Conservation (phyloP, 768 basidiomycete species). For the Ephemerocybe angulata region DNA sequence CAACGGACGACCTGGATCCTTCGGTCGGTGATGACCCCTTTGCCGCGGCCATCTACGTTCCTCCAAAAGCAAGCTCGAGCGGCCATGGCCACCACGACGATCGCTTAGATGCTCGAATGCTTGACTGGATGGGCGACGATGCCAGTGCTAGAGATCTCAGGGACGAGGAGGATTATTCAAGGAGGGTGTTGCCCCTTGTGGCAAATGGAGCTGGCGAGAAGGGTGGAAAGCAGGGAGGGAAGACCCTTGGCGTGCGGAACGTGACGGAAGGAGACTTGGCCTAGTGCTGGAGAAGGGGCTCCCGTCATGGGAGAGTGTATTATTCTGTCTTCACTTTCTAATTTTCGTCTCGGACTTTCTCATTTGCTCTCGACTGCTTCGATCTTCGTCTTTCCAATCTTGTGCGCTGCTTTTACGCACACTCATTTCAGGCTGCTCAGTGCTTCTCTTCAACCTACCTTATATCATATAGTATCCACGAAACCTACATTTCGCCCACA, state of each 20-base stretch:
- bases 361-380: not conserved
- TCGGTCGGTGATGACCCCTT: not conserved
- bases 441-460: not conserved
- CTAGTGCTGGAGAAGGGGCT: not conserved
- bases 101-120: slow-evolving; percentile 23
- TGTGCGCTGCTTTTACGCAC: not conserved
- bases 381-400: not conserved
- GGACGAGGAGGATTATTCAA: slow-evolving; percentile 56
- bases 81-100: not conserved
- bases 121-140: slow-evolving; percentile 25
- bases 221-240: not conserved
- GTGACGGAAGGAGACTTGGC: not conserved
- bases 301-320: not conserved
- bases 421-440: not conserved
- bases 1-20: slow-evolving; percentile 2
- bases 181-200: slow-evolving; percentile 14
- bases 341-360: not conserved
- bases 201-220: not conserved
- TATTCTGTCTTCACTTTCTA: not conserved
- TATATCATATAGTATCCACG: not conserved
- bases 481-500: too few relatives aligned
- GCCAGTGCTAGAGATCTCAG: slow-evolving; percentile 30
- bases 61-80: slow-evolving; percentile 20
- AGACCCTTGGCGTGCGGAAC: not conserved
- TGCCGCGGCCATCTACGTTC: not conserved